Evolutionary conservation across 768 basidiomycete species (phyloP), one percentile per base, ranked within the genome.

Genomic region (Vararia minispora): DNA sequence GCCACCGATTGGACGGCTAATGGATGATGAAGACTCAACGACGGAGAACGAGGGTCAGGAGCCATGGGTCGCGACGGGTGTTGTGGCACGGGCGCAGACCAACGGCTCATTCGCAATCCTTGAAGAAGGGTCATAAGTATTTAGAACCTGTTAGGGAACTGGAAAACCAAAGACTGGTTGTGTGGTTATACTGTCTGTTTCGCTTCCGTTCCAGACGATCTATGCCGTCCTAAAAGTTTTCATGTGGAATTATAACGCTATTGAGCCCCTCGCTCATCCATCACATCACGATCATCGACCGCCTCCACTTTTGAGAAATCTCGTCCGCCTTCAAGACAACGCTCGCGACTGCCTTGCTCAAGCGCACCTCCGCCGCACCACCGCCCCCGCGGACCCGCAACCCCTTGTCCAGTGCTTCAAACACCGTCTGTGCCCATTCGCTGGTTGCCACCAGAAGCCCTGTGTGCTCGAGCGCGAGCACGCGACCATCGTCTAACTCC

Each of bases 241-340:
- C n/a, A n/a, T n/a, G n/a, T n/a, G n/a, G n/a, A n/a, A n/a, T n/a
- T n/a, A n/a, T n/a, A n/a, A n/a, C n/a, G n/a, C n/a, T n/a, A n/a
- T n/a, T n/a, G n/a, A n/a, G n/a, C n/a, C n/a, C n/a, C n/a, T n/a
- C n/a, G n/a, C n/a, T n/a, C n/a, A n/a, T 3, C 10, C 17, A 39
- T 33, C 9, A 49, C 28, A 61, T 52, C 47, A 68, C 65, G 26
- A 77, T 58, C 70, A 86, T 77, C 0, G 74, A 71, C 33, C 75
- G 67, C 27, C 72, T 64, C 81, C 82, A 86, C 52, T 62, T 74
- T 28, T 72, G 72, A 4, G 70, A 68, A 13, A 87, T 58, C 45
- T 79, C 76, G 36, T 89, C 82, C 5, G 87, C 71, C 54, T 85
- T 87, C 39, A 95, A 58, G 30, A 92, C 55, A 1, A 91, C 80